Conservation (phyloP, 1,139 yeast genomes). For the Debaryomyces robertsiae region DNA sequence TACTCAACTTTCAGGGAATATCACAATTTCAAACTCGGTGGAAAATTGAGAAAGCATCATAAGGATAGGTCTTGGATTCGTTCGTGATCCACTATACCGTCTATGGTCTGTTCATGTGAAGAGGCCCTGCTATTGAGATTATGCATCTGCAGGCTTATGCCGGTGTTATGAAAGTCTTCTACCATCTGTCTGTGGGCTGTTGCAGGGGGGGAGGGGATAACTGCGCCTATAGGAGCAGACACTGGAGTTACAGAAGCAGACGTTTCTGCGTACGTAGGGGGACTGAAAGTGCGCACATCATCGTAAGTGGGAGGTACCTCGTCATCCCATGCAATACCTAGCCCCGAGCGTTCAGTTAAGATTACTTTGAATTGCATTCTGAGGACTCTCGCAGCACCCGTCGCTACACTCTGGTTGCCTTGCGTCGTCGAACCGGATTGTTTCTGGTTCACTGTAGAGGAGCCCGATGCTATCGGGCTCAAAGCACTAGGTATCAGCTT, state of each 20-base stretch:
- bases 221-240: conserved; percentile 20
- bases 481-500: conserved; percentile 13
- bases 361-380: conserved; percentile 89
- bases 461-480: conserved; percentile 18
- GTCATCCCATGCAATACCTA: conserved; percentile 98
- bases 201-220: conserved; percentile 16
- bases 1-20: too few relatives aligned
- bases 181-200: conserved; percentile 33
- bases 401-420: conserved; percentile 63
- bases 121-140: conserved; percentile 19
- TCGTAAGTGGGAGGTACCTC: conserved; percentile 97
- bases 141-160: conserved; percentile 39
- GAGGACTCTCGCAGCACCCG: conserved; percentile 92
- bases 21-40: too few relatives aligned
- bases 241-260: conserved; percentile 27
- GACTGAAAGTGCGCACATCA: conserved; percentile 78
- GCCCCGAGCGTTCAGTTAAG: conserved; percentile 87
- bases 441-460: conserved; percentile 14
- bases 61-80: conserved; percentile 37
- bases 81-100: conserved; percentile 32
- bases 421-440: conserved; percentile 5
- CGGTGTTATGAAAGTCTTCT: conserved; percentile 47
- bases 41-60: conserved; percentile 8
- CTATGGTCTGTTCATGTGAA: conserved; percentile 22
- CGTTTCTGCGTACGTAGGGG: conserved; percentile 69